phyloP scores from a whole-genome alignment of 2,329 filamentous ascomycete species.

The Torrubiellomyces zombiae region DNA sequence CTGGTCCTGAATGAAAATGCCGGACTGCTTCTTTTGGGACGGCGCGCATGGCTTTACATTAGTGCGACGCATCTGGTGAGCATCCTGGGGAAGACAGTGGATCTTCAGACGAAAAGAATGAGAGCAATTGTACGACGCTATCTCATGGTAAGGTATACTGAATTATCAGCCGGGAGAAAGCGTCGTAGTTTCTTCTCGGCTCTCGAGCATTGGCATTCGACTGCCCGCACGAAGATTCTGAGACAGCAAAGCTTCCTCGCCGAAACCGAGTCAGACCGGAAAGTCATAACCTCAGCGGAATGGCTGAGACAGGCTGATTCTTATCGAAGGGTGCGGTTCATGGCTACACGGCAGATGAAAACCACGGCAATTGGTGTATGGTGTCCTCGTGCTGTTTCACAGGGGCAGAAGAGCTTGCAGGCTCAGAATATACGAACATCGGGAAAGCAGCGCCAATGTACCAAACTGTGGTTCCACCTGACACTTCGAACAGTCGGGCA shows the following conservation, averaged over 20 bases:
- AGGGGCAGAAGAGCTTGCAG: constrained; percentile 10
- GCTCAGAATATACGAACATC: constrained; percentile 16
- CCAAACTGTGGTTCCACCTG: constrained; percentile 21
- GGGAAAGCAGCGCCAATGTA: constrained; percentile 14
- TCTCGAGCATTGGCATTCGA: constrained; percentile 14
- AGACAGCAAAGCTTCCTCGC: constrained; percentile 5
- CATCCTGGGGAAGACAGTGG: constrained; percentile 11
- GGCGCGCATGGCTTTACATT: constrained; percentile 15
- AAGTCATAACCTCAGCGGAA: constrained; percentile 3
- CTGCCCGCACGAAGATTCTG: constrained; percentile 4
- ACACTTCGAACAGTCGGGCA: constrained; percentile 19
- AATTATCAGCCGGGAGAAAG: constrained; percentile 16
- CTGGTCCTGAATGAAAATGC: constrained; percentile 1
- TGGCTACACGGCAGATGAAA: neutral
- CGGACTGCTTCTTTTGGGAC: constrained; percentile 8
- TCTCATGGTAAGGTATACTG: constrained; percentile 18
- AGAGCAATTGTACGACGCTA: constrained; percentile 14
- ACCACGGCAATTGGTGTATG: constrained; percentile 6
- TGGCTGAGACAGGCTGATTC: constrained; percentile 10
- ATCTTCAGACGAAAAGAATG: constrained; percentile 10
- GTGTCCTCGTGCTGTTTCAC: constrained; percentile 7
- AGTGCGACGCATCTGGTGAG: constrained; percentile 12
- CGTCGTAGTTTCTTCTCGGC: constrained; percentile 16
- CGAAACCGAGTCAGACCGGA: constrained; percentile 4
- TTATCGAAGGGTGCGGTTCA: no score